A percentile compares a stretch with the other conserved stretches of the same genome.
Conservation (phyloP, 345 rosid genomes). For the Kandelia obovata region DNA sequence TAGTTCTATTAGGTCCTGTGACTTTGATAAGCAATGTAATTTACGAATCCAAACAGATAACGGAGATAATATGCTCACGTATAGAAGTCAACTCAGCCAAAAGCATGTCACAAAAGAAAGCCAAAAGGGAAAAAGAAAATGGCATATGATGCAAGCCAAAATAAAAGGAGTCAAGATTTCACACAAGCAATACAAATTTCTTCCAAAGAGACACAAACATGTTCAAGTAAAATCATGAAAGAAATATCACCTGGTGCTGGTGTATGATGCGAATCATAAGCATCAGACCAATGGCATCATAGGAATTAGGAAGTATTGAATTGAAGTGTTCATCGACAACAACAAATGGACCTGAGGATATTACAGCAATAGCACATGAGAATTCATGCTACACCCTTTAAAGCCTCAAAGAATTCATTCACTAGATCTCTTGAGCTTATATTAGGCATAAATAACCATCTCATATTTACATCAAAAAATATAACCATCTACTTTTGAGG, state of each 20-base stretch:
- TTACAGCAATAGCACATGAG: conserved; percentile 10
- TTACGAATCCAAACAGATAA: background rate
- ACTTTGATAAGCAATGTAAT: background rate
- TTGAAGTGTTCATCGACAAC: conserved; percentile 92
- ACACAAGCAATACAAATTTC: background rate
- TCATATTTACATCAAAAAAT: background rate
- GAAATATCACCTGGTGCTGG: conserved; percentile 77
- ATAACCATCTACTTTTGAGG: background rate
- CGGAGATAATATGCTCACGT: background rate
- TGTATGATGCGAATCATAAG: conserved; percentile 95
- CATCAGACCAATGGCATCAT: conserved; percentile 96
- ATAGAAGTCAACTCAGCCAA: background rate
- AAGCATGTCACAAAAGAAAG: too few species aligned
- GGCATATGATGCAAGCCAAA: background rate
- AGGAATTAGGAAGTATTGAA: conserved; percentile 78
- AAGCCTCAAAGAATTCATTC: background rate
- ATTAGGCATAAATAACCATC: background rate
- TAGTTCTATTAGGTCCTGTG: background rate
- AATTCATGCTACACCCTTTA: background rate
- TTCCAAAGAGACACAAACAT: background rate
- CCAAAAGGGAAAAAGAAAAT: background rate
- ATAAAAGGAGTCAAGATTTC: background rate
- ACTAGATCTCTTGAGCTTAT: too few species aligned
- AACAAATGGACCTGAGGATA: conserved; percentile 83
- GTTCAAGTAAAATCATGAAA: background rate